Base-by-base conservation (phyloP, 2,329 filamentous ascomycete species). In the Neofusicoccum ribis region DNA sequence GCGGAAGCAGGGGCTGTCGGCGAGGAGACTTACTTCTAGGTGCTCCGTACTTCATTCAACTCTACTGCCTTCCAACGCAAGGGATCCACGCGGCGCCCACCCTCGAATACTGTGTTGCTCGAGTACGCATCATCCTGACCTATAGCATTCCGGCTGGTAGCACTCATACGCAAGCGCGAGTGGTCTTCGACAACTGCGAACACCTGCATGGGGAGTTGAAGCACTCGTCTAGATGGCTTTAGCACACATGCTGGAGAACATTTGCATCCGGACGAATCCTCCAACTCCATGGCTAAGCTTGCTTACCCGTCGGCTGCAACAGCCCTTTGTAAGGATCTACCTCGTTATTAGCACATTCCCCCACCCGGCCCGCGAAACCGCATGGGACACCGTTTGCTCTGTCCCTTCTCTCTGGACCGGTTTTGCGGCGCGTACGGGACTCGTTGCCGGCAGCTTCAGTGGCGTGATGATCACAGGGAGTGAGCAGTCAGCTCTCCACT, bases 1-100 rank as follows among this genome's bases (percentile, higher is more conserved):
- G 52, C 52, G 17, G 52, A 58, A 58, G 52, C 52, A 58, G 52
- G 52, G 52, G 52, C 52, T 58, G 52, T 44, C 52, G 39, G 52
- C 39, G 52, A 58, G 52, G 52, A 44, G 52, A 31, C 52, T 15
- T 11, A 56, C 51, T 44, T 44, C n/a, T 23, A 39, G 23, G 11
- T 50, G 12, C 11, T 50, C 47, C 47, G 27, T 58, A 58, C 52
- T 44, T 58, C 37, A 43, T 56, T 56, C 37, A 44, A 44, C 52
- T 44, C 20, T 44, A 14, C 52, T 58, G 52, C 44, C 20, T 15
- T 17, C 27, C 14, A 44, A 58, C 52, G 52, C 52, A 58, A 58
- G 52, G 52, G 52, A 43, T 34, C 52, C 39, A 31, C 52, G 14
- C 6, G 23, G n/a, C 17, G 51, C 34, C 27, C 34, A 31, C n/a